Base-by-base conservation (phyloP, 1,139 yeast genomes). In the Scheffersomyces illinoinensis region DNA sequence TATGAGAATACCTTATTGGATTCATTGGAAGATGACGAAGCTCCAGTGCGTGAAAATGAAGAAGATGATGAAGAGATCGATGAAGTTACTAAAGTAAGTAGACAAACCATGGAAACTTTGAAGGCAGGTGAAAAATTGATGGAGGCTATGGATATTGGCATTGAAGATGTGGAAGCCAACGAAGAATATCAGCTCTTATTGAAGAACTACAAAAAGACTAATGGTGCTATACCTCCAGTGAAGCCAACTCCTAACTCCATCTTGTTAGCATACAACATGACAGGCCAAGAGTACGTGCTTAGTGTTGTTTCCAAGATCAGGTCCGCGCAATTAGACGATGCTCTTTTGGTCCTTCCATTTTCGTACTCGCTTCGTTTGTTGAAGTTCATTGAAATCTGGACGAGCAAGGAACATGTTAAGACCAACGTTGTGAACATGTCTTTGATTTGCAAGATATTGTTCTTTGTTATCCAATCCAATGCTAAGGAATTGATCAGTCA, bases 121-220 rank as follows among this genome's bases (percentile, higher is more conserved):
- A 95, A 95, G 73, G 96, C 98, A 0, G 98, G 99, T 65, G 99
- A 95, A 74, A 89, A 88, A 67, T 77, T 95, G 56, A 89, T 93
- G 85, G 99, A 95, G 70, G 98, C 98, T 0, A 78, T 95, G 54
- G 98, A 95, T 64, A 79, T 93, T 63, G 97, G 97, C 2, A 76
- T 78, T 43, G 86, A 85, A 59, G 98, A 93, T 66, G 76, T 91
- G 52, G 87, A 85, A 52, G 85, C 85, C n/a, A 71, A 74, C 43
- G 85, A 81, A 58, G 83, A 81, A 56, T 88, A 89, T 67, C 66
- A 64, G 53, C 57, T 61, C 55, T 74, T 72, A 50, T 61, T 76
- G 57, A 68, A 65, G 68, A 82, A 84, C 67, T 73, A 62, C 58
- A 62, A 73, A 43, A 61, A 77, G 55, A 79, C 76, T 62, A 78